These are phyloP conservation scores for Leccinum barrowsii DNA, from an alignment of 768 basidiomycete species.

Conservation along the genomic window DNA sequence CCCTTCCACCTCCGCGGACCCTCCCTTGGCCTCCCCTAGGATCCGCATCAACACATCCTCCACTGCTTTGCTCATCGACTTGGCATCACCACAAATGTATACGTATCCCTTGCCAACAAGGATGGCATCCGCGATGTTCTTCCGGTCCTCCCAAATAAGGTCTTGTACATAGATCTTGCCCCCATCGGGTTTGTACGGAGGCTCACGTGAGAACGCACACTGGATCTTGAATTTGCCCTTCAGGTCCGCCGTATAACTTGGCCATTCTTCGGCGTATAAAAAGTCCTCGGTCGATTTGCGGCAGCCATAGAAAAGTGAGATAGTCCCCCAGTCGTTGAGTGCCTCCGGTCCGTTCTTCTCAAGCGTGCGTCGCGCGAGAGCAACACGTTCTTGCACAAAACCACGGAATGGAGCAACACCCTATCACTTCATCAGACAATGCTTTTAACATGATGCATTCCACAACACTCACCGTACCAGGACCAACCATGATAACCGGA, in stretches of 20 bases:
- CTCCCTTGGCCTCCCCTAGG: conserved; percentile 92
- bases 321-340: conserved; percentile 91
- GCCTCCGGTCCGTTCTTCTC: conserved; percentile 95
- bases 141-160: conserved; percentile 83
- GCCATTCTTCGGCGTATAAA: conserved; percentile 95
- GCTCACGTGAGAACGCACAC: conserved; percentile 86
- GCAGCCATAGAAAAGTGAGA: conserved; percentile 96
- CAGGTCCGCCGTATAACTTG: conserved; percentile 78
- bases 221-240: conserved; percentile 90
- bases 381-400: conserved; percentile 96
- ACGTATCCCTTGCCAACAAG: conserved; percentile 95
- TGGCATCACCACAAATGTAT: conserved; percentile 96
- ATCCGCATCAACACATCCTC: conserved; percentile 84
- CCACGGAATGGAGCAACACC: conserved; percentile 99
- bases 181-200: conserved; percentile 82
- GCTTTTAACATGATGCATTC: not conserved
- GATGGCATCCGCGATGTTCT: conserved; percentile 82
- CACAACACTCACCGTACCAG: conserved; percentile 78
- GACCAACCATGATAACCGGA: conserved; percentile 98
- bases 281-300: conserved; percentile 86
- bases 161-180: conserved; percentile 99
- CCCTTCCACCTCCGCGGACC: conserved; percentile 82
- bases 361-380: conserved; percentile 88
- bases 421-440: conserved; percentile 37
- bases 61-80: conserved; percentile 93